Conservation (phyloP, 148 eudicot species). For the Polygonum aviculare region DNA sequence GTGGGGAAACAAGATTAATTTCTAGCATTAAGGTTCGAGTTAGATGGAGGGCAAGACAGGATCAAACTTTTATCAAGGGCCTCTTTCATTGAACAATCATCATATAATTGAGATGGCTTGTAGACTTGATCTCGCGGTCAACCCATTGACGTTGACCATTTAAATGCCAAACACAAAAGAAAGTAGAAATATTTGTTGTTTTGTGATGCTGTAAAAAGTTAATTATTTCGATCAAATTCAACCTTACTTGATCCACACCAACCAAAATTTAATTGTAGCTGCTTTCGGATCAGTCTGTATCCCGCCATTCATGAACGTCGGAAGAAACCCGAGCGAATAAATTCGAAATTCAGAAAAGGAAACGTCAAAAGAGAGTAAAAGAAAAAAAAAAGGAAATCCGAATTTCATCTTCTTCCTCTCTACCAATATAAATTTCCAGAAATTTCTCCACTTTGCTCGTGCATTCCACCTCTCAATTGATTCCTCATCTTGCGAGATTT, state of each 20-base stretch:
- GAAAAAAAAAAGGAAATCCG: not conserved
- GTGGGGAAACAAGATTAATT: too few species aligned
- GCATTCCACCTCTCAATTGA: not conserved
- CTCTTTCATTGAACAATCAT: too few species aligned
- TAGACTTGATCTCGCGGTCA: not conserved
- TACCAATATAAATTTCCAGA: conserved; percentile 3
- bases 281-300: not conserved
- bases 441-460: not conserved
- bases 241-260: not conserved
- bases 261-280: too few species aligned
- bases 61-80: too few species aligned
- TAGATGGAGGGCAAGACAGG: not conserved
- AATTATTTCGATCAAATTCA: not conserved
- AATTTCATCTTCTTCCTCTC: not conserved
- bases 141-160: not conserved
- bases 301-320: not conserved
- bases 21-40: not conserved
- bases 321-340: not conserved
- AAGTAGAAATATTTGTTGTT: too few species aligned
- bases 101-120: not conserved
- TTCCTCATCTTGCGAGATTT: not conserved
- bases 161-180: not conserved
- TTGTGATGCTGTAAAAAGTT: too few species aligned
- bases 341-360: not conserved
- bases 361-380: not conserved